Evolutionary conservation across 2,329 filamentous ascomycete genomes (phyloP), one percentile per base, ranked within the genome.

Genomic region (Talaromyces piceae): DNA sequence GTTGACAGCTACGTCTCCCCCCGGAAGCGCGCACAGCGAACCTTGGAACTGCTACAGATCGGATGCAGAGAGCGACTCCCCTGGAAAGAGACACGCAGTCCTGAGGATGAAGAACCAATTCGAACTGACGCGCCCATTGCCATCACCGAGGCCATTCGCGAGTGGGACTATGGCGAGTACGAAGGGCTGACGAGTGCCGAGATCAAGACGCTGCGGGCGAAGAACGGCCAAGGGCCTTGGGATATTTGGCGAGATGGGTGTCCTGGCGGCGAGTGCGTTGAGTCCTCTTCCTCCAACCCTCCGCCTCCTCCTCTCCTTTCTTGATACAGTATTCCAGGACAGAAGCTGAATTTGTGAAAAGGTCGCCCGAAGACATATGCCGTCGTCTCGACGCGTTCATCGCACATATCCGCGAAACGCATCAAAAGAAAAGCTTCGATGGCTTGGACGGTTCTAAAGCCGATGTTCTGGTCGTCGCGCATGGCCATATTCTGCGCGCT

Each of bases 221-320:
- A 77, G 60, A 73, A 81, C 53, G 87, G 86, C 6, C 58, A 73
- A 37, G 76, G 73, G 3, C 67, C 71, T 22, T 94, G 88, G 88
- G 86, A 93, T 70, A 94, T 95, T 57, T 95, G 89, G 89, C 76
- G 74, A n/a, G 88, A 94, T 64, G 89, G 89, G 0, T 95, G 89
- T 68, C 86, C 85, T 1, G 87, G 84, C 3, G 90, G 90, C 66
- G 89, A 95, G 84, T 87, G 70, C 67, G 82, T 77, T n/a, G 30
- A n/a, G n/a, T 30, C 9, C 8, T 25, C 30, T 39, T 51, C 11
- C 11, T 45, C 11, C 3, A 4, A 2, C 8, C 13, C 22, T 33
- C 16, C 23, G 25, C 16, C 22, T 8, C 3, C 27, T n/a, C 44
- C 12, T 39, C 20, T 8, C 31, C 20, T 41, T 8, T n/a, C 3